Evolutionary conservation across 805 yeast genomes (phyloP).

Genomic region (Saturnispora sanitii): DNA sequence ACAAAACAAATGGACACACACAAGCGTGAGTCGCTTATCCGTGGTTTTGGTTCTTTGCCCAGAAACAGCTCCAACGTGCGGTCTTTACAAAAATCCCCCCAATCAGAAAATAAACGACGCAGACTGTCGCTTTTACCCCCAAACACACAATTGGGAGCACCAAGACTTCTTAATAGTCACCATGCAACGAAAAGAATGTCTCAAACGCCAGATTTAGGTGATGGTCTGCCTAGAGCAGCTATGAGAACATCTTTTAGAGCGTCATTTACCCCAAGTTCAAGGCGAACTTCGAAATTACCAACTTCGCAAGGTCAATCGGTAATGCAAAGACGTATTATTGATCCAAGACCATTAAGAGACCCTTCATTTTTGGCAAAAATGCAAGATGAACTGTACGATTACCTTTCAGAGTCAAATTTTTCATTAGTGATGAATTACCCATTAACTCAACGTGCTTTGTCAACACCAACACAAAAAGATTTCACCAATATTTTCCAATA

Average conservation of each 20-base stretch:
- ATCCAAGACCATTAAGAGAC: slow-evolving; percentile 75
- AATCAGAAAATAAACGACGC: slow-evolving; percentile 16
- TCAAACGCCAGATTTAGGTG: slow-evolving; percentile 16
- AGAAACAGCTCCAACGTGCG: neutral
- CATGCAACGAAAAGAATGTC: slow-evolving; percentile 20
- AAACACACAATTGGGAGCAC: slow-evolving; percentile 23
- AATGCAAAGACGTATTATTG: slow-evolving; percentile 26
- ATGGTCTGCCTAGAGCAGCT: slow-evolving; percentile 22
- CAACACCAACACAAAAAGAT: slow-evolving; percentile 79
- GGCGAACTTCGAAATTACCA: slow-evolving; percentile 7
- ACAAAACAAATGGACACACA: too few relatives aligned
- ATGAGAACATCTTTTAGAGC: slow-evolving; percentile 15
- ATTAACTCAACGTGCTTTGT: slow-evolving; percentile 52
- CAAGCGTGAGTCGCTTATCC: too few relatives aligned
- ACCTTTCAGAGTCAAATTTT: slow-evolving; percentile 51
- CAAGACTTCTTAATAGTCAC: slow-evolving; percentile 20
- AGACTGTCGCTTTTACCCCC: slow-evolving; percentile 24
- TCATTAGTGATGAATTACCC: slow-evolving; percentile 69
- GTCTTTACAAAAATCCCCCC: neutral
- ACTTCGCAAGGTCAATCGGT: slow-evolving; percentile 3
- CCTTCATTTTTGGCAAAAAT: slow-evolving; percentile 53
- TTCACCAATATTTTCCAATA: slow-evolving; percentile 72
- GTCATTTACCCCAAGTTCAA: slow-evolving; percentile 13
- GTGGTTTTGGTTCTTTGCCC: too few relatives aligned
- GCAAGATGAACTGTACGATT: slow-evolving; percentile 60